Conservation (phyloP, 2,329 filamentous ascomycete genomes). For the Epichloe brachyelytri region DNA sequence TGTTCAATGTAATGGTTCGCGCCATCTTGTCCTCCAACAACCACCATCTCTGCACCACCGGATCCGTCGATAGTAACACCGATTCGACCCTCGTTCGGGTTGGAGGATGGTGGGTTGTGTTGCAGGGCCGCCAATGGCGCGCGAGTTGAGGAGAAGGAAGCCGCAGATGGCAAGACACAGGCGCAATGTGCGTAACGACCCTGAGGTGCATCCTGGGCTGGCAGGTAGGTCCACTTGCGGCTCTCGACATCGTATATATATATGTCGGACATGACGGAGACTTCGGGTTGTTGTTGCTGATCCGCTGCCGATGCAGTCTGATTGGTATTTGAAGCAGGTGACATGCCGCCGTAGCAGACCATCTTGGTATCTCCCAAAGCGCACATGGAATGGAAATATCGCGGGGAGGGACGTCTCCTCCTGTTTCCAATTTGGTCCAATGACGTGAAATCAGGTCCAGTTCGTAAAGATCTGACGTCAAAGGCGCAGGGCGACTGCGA, state of each 20-base stretch:
- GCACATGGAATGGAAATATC: conserved; percentile 97
- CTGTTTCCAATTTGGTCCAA: conserved; percentile 81
- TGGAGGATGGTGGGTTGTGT: conserved; percentile 72
- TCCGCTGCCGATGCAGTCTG: conserved; percentile 27
- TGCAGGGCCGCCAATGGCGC: conserved; percentile 79
- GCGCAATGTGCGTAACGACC: conserved; percentile 96
- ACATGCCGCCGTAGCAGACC: conserved; percentile 98
- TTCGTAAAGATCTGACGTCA: conserved; percentile 88
- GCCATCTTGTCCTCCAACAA: conserved; percentile 91
- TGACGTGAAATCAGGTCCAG: conserved; percentile 81
- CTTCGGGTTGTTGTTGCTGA: conserved; percentile 54
- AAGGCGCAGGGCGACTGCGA: conserved; percentile 60
- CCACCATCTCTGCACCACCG: conserved; percentile 91
- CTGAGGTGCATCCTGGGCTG: conserved; percentile 70
- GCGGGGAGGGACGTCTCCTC: conserved; percentile 78
- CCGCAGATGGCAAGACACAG: conserved; percentile 77
- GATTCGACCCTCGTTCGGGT: conserved; percentile 76
- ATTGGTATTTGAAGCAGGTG: conserved; percentile 45
- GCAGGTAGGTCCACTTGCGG: conserved; percentile 73
- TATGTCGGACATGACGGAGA: conserved; percentile 95
- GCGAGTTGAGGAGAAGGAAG: conserved; percentile 71
- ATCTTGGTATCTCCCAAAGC: conserved; percentile 87
- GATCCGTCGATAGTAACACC: conserved; percentile 81
- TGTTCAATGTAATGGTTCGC: conserved; percentile 99
- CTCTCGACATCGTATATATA: conserved; percentile 84